A percentile compares a stretch with the other conserved stretches of the same genome.
phyloP scores from a whole-genome alignment of 345 rosid genomes.

The Gossypium turneri region DNA sequence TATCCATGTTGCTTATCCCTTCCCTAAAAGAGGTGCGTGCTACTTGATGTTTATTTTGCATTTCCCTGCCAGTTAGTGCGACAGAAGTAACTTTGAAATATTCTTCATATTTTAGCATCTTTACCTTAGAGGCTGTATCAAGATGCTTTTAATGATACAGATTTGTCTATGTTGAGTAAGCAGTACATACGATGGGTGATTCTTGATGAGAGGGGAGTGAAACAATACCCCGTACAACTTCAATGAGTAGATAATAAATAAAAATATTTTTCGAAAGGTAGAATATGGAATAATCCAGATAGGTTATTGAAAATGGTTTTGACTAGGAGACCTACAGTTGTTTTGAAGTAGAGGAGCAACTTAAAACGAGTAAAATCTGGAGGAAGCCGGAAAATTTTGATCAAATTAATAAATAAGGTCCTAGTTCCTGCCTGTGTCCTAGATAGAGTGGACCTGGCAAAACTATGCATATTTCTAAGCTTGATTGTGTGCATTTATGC shows the following conservation, averaged over 20 bases:
- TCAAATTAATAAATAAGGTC: neutral
- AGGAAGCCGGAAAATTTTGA: neutral
- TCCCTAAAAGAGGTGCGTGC: slow-evolving; percentile 78
- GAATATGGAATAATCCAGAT: neutral
- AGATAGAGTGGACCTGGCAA: neutral
- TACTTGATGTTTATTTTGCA: slow-evolving; percentile 6
- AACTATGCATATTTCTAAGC: neutral
- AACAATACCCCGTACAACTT: neutral
- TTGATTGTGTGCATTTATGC: neutral
- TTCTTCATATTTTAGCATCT: neutral
- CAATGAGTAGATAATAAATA: neutral
- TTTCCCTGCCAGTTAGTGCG: slow-evolving; percentile 8
- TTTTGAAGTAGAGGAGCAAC: no score
- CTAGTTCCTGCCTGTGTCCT: neutral
- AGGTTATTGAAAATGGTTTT: neutral
- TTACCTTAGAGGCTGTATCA: neutral
- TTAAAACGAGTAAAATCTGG: neutral
- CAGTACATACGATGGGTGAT: neutral
- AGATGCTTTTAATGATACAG: neutral
- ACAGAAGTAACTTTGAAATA: slow-evolving; percentile 2
- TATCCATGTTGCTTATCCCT: slow-evolving; percentile 78
- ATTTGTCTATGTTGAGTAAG: neutral
- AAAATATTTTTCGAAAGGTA: neutral
- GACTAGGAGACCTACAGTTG: no score
- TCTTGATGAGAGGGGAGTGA: neutral